A percentile compares a stretch with the other conserved stretches of the same genome.
Conservation (phyloP, 306 rosid genomes). For the Cicer yamashitae region DNA sequence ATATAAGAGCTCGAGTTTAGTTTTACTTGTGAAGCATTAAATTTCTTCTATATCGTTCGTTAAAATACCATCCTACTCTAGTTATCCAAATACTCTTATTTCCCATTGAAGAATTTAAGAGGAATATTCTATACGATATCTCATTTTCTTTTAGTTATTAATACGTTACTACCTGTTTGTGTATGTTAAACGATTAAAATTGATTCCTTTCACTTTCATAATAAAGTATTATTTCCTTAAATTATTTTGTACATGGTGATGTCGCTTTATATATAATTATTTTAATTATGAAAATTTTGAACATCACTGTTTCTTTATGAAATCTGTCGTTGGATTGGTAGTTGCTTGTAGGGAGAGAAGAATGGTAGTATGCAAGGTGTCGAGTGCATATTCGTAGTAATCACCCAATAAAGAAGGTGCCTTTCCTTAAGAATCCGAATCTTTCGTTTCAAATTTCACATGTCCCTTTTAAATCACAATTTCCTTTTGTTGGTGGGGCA, state of each 20-base stretch:
- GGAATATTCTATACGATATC: conserved; percentile 32
- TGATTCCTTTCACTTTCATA: not conserved
- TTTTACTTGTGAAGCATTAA: too few species aligned
- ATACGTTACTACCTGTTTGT: not conserved
- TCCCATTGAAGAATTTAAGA: not conserved
- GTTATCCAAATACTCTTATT: not conserved
- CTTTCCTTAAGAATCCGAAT: too few species aligned
- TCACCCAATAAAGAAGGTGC: not conserved
- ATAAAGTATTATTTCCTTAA: not conserved
- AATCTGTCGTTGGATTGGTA: conserved; percentile 47
- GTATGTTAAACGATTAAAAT: not conserved
- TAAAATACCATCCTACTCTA: not conserved
- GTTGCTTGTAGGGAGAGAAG: conserved; percentile 30
- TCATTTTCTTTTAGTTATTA: conserved; percentile 20
- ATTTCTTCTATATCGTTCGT: too few species aligned
- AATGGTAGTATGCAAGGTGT: conserved; percentile 46
- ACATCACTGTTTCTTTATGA: not conserved
- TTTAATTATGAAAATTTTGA: not conserved
- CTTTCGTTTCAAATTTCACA: too few species aligned
- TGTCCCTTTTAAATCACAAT: too few species aligned
- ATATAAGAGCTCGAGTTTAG: too few species aligned
- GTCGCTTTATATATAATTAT: not conserved
- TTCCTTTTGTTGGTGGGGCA: not conserved
- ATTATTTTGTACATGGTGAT: not conserved
- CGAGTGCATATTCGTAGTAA: conserved; percentile 34